Evolutionary conservation across 768 basidiomycete species (phyloP).

Genomic region (Fomitopsis pulvina): DNA sequence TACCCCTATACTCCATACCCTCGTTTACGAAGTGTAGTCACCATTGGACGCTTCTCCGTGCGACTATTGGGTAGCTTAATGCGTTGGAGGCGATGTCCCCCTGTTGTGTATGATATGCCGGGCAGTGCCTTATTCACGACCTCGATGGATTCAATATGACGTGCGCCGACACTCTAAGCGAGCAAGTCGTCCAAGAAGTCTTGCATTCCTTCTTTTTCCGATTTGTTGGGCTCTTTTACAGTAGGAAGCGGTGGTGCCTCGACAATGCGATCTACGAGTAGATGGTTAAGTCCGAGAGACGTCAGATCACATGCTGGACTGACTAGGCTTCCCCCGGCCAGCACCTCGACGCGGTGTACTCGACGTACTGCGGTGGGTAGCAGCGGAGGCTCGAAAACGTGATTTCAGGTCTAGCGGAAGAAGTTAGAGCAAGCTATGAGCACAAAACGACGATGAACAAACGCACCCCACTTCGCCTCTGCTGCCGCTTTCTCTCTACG

Average conservation of each 20-base stretch:
- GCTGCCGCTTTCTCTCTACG: conserved; percentile 64
- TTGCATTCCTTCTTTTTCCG: conserved; percentile 55
- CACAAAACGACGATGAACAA: background rate
- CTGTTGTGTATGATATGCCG: background rate
- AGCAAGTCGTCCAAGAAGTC: conserved; percentile 67
- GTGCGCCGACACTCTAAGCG: conserved; percentile 21
- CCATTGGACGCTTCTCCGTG: too few relatives aligned
- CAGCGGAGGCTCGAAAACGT: conserved; percentile 22
- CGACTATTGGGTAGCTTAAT: too few relatives aligned
- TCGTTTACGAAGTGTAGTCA: too few relatives aligned
- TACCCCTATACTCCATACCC: background rate
- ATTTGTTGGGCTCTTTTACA: conserved; percentile 28
- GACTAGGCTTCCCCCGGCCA: conserved; percentile 1
- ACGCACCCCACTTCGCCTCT: conserved; percentile 67
- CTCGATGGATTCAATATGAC: background rate
- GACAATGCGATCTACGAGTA: conserved; percentile 8
- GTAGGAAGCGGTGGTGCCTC: conserved; percentile 50
- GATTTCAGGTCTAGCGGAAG: conserved; percentile 23
- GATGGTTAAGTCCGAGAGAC: background rate
- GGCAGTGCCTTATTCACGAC: background rate
- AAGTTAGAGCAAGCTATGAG: background rate
- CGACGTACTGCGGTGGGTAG: conserved; percentile 16
- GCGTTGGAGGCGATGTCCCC: too few relatives aligned
- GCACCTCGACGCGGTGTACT: conserved; percentile 10
- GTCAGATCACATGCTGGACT: background rate